Percentiles rank a stretch among this genome's conserved stretches.
These are phyloP conservation scores for Arthrobotrys iridis DNA, from an alignment of 2,329 filamentous ascomycete genomes.

Conservation along the genomic window DNA sequence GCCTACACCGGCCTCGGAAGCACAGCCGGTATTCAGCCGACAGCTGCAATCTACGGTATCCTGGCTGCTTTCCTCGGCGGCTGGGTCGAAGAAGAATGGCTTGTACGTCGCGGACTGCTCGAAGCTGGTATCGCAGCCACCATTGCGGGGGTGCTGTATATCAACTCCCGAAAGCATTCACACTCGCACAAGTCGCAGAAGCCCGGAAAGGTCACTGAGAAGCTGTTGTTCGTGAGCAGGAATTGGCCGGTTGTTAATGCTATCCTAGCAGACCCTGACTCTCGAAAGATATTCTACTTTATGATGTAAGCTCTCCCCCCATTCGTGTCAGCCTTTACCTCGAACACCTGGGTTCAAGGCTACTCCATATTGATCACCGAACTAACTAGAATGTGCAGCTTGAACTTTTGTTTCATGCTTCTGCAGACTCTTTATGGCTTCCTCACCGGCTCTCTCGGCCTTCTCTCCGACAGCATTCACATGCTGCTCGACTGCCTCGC, in stretches of 20 bases:
- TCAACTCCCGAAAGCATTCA: background rate
- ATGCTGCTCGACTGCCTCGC: conserved; percentile 99
- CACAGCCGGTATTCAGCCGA: conserved; percentile 8
- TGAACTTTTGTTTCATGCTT: conserved; percentile 95
- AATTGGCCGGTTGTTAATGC: conserved; percentile 82
- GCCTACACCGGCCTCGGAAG: conserved; percentile 25
- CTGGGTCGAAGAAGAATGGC: conserved; percentile 46
- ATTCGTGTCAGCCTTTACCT: too few species aligned
- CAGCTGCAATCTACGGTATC: conserved; percentile 26
- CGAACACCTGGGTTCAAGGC: too few species aligned
- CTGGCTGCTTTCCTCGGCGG: conserved; percentile 28
- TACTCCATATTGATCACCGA: background rate
- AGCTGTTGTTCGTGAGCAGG: conserved; percentile 75
- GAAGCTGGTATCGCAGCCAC: conserved; percentile 27
- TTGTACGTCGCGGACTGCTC: conserved; percentile 9
- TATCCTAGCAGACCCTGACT: conserved; percentile 90
- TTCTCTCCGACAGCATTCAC: conserved; percentile 97
- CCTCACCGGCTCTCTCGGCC: conserved; percentile 87
- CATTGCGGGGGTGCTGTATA: conserved; percentile 23
- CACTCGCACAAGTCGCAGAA: background rate
- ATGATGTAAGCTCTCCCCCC: conserved; percentile 73
- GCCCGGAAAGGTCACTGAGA: conserved; percentile 69
- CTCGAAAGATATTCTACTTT: conserved; percentile 94
- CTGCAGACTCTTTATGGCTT: conserved; percentile 95
- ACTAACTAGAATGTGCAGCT: conserved; percentile 65